phyloP scores from a whole-genome alignment of 345 rosid genomes.

The Crucihimalaya himalaica region DNA sequence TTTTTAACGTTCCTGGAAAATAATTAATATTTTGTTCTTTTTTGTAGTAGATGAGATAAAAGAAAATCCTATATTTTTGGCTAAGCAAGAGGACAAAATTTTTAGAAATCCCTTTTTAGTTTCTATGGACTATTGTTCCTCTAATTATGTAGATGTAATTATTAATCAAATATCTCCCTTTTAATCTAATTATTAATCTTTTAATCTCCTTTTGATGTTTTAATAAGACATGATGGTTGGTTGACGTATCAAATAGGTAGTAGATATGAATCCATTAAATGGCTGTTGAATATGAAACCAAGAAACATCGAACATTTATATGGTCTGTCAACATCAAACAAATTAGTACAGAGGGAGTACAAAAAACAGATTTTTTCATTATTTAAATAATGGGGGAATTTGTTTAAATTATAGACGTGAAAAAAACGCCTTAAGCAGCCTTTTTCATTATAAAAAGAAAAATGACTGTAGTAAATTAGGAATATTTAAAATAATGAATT shows the following conservation, averaged over 20 bases:
- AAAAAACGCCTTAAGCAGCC: no score
- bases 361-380: background rate
- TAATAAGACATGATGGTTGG: background rate
- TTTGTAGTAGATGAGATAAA: background rate
- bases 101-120: background rate
- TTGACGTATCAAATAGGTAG: background rate
- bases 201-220: background rate
- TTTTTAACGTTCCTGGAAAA: background rate
- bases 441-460: background rate
- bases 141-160: slow-evolving; percentile 19
- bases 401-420: slow-evolving; percentile 4
- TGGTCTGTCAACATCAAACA: slow-evolving; percentile 29
- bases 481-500: background rate
- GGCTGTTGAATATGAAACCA: slow-evolving; percentile 21
- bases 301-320: slow-evolving; percentile 17
- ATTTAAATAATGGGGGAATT: background rate
- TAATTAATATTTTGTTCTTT: background rate
- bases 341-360: background rate
- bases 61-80: background rate
- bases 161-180: background rate
- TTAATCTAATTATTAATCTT: background rate
- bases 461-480: background rate
- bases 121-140: slow-evolving; percentile 4
- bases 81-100: background rate
- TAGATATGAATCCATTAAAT: slow-evolving; percentile 20